Conservation (phyloP, 73 alveolate genomes). For the Uronychia setigera region DNA sequence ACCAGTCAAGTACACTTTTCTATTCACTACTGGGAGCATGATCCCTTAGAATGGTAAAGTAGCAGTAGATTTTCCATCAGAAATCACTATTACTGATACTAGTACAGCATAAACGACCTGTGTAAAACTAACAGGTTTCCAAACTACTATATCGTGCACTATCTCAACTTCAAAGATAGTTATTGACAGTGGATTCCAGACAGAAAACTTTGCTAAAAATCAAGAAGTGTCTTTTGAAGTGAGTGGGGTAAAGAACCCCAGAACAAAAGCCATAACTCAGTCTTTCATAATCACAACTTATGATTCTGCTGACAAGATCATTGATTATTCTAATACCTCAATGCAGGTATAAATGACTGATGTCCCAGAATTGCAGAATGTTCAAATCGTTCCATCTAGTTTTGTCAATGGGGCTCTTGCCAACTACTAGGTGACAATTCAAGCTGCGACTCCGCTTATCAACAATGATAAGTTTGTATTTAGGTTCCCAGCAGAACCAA, state of each 20-base stretch:
- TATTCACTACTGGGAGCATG: background rate
- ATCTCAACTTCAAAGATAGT: background rate
- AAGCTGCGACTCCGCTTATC: conserved; percentile 25
- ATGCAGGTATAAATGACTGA: conserved; percentile 27
- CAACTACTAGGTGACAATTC: conserved; percentile 12
- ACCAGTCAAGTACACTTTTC: background rate
- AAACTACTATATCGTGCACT: background rate
- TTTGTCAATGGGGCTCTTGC: conserved; percentile 18
- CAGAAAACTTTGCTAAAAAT: background rate
- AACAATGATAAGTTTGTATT: conserved; percentile 3
- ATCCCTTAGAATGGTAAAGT: conserved; percentile 8
- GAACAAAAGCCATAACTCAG: conserved; percentile 18
- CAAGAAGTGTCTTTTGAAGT: background rate
- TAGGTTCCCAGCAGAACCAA: conserved; percentile 24
- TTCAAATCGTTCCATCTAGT: conserved; percentile 10
- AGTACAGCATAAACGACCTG: conserved; percentile 10
- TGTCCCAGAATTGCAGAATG: conserved; percentile 1
- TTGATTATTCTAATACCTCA: conserved; percentile 21
- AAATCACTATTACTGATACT: background rate
- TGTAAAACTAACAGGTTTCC: background rate
- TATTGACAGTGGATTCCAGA: background rate
- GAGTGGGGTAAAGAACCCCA: conserved; percentile 46
- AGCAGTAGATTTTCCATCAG: conserved; percentile 7
- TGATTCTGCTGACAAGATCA: conserved; percentile 16
- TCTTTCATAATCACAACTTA: conserved; percentile 4